phyloP scores from a whole-genome alignment of 345 rosid genomes.

The Schrenkiella parvula region DNA sequence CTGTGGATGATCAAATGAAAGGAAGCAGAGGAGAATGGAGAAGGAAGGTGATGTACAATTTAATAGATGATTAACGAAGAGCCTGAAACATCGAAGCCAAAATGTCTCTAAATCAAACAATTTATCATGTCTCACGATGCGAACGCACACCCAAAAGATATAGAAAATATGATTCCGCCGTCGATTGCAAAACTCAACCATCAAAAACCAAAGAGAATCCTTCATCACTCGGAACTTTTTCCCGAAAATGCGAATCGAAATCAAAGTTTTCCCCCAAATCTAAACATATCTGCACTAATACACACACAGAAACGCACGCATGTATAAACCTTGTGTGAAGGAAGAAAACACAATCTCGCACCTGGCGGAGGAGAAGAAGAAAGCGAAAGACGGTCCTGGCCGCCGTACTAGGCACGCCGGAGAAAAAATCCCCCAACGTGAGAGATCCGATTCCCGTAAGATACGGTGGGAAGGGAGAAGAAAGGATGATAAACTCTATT shows the following conservation, averaged over 20 bases:
- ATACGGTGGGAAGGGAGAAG: neutral
- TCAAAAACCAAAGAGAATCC: neutral
- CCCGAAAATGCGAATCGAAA: neutral
- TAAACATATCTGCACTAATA: neutral
- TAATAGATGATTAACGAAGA: neutral
- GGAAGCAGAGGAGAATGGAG: neutral
- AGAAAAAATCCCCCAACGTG: neutral
- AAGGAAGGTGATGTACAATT: neutral
- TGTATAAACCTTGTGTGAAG: neutral
- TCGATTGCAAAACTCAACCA: neutral
- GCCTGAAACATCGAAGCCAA: neutral
- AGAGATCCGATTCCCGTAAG: slow-evolving; percentile 19
- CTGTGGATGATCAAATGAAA: neutral
- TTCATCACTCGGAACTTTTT: neutral
- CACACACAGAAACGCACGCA: neutral
- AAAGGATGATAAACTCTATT: neutral
- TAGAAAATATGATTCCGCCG: neutral
- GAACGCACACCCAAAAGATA: neutral
- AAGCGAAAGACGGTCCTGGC: slow-evolving; percentile 13
- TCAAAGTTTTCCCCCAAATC: neutral
- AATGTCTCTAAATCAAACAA: neutral
- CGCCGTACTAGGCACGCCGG: slow-evolving; percentile 15
- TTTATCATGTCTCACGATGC: neutral
- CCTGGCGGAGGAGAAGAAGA: slow-evolving; percentile 26
- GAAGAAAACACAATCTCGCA: neutral